Evolutionary conservation across 139 green algal species (phyloP).

Genomic region (Ettlia oleoabundans): DNA sequence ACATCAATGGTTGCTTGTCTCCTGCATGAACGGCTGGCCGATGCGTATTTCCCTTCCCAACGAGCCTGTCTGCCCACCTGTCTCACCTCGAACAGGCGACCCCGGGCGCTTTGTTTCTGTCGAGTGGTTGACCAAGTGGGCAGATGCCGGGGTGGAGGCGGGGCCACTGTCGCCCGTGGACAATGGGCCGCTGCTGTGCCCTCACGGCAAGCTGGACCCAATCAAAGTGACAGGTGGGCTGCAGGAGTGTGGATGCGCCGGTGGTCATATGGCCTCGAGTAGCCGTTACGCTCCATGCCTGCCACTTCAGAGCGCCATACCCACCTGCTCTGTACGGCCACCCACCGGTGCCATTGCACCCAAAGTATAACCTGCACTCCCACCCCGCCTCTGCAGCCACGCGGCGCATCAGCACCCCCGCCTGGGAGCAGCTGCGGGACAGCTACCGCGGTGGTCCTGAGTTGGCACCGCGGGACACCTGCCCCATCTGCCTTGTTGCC

Average conservation of each 20-base stretch:
- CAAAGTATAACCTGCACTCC: neutral
- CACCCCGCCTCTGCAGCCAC: conserved; percentile 22
- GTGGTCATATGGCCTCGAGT: too few relatives aligned
- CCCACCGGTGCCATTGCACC: neutral
- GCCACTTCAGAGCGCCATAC: too few relatives aligned
- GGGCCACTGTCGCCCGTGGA: conserved; percentile 46
- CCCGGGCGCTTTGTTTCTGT: conserved; percentile 44
- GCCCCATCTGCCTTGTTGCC: conserved; percentile 49
- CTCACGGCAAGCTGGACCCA: conserved; percentile 62
- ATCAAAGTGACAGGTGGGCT: conserved; percentile 3
- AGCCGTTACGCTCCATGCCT: too few relatives aligned
- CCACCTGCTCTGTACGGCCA: neutral
- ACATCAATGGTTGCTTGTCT: too few relatives aligned
- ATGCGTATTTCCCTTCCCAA: neutral
- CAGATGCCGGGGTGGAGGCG: conserved; percentile 37
- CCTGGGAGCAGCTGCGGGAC: conserved; percentile 36
- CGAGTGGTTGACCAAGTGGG: conserved; percentile 57
- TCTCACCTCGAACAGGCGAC: conserved; percentile 7
- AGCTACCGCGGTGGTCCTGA: conserved; percentile 42
- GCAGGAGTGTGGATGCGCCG: neutral
- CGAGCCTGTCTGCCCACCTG: neutral
- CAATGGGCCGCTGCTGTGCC: conserved; percentile 63
- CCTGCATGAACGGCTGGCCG: neutral
- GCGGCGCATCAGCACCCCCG: conserved; percentile 40
- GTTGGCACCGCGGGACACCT: conserved; percentile 41